Base-by-base conservation (phyloP, 192 early-diverging fungal species). In the Entomortierella parvispora region DNA sequence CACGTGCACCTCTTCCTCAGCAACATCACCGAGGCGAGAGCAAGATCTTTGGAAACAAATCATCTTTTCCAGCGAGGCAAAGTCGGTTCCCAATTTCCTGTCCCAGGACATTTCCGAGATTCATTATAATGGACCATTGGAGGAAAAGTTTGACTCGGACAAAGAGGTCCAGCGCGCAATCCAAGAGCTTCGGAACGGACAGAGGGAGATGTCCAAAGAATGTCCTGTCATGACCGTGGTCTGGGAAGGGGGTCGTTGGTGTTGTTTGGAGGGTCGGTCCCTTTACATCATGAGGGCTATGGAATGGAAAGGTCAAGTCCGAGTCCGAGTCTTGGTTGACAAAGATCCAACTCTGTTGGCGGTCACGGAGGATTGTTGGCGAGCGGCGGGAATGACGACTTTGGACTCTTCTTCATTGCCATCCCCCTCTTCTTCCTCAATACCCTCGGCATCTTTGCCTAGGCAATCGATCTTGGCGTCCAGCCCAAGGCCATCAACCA, bases 151-250 rank as follows among this genome's bases (percentile, higher is more conserved):
- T 32, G 66, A 62, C 2, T 37, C 49, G 20, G 74, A 77, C 32
- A 8, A 54, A 17, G 74, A 77, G 46, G 60, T 77, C 12, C 56
- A 47, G 26, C 52, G 62, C 26, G 46, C 61, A 8, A 59, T 77
- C 40, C 44, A 37, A 20, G 60, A 40, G n/a, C 45, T 77, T 2
- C 56, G 61, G 42, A 45, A 60, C 1, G 74, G 65, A 26, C 58
- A 46, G 43, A 53, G 58, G 37, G 74, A 77, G n/a, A 52, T 77
- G 74, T 29, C 59, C 40, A 77, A 77, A 43, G 74, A 77, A 45
- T 77, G 74, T 43, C 74, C 74, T 9, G 60, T 55, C 4, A 77
- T 77, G 74, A 77, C 74, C 34, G 66, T 77, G 40, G 65, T 77
- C 18, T 77, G 74, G 74, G 74, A 77, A 18, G 59, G 65, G 11